Evolutionary conservation across 345 rosid genomes (phyloP), one percentile per base, ranked within the genome.

Genomic region (Alliaria petiolata): DNA sequence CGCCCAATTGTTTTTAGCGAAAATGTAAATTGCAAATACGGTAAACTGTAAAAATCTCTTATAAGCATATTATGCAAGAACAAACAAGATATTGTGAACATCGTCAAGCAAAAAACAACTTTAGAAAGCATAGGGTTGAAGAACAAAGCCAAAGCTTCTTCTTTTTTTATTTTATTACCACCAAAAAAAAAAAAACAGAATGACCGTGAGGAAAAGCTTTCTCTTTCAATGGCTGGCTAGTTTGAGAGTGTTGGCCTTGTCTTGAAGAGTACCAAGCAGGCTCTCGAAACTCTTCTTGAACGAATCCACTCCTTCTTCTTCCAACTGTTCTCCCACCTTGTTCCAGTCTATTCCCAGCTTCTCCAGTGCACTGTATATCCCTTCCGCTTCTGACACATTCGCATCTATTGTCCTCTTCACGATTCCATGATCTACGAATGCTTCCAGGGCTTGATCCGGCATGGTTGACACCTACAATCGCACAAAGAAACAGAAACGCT

Each of bases 371-470:
- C 87, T 89, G 86, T 95, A 95, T 14, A 89, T 76, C n/a, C 95
- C 97, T 86, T 91, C 96, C 0, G 98, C 98, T 72, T 95, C 98
- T 0, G 97, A 89, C 8, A 89, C 85, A 40, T 88, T 88, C 0
- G 88, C 75, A 66, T 95, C 99, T n/a, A 95, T 95, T 9, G 99
- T 91, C 82, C 99, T 88, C 49, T 83, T 84, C 46, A 86, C 98
- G 0, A 45, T 69, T 67, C 99, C 99, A 25, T 95, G 99, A 47
- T 95, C 95, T 4, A 86, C 11, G 38, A 91, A 89, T 42, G 98
- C 98, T 81, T 85, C 93, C 70, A 95, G 87, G 26, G 98, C 98
- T 82, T 95, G 99, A 83, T 95, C 99, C 0, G 99, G 99, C 99
- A 95, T 95, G 36, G 99, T 91, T 49, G 98, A 91, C 33, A 95